phyloP scores from a whole-genome alignment of 2,329 filamentous ascomycete species.

The Ploettnerulaceae sp. region DNA sequence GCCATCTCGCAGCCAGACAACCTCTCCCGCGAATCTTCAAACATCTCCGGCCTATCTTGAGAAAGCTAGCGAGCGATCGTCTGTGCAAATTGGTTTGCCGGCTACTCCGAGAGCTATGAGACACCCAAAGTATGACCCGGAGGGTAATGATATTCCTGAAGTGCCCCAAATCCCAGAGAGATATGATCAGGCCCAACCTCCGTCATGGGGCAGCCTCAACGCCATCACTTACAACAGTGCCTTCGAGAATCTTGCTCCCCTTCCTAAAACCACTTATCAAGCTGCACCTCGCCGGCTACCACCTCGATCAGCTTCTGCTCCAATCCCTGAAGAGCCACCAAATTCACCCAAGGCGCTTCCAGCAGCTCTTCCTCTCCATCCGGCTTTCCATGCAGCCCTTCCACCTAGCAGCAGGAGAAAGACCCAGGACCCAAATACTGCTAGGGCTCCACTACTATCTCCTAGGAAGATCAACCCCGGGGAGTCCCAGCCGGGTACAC shows the following conservation, averaged over 20 bases:
- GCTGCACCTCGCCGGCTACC: constrained; percentile 44
- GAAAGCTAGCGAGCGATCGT: constrained; percentile 43
- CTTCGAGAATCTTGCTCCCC: constrained; percentile 29
- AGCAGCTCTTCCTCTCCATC: constrained; percentile 37
- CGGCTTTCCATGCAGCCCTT: constrained; percentile 38
- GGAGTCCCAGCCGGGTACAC: constrained; percentile 30
- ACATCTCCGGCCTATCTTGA: constrained; percentile 32
- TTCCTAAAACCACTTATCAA: constrained; percentile 34
- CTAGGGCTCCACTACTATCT: constrained; percentile 21
- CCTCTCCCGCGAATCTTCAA: constrained; percentile 37
- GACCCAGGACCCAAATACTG: constrained; percentile 22
- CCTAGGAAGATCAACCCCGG: constrained; percentile 32
- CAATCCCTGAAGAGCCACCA: constrained; percentile 44
- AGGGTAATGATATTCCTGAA: constrained; percentile 52
- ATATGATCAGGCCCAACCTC: constrained; percentile 33
- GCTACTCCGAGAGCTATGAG: constrained; percentile 90
- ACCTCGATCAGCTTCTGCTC: constrained; percentile 59
- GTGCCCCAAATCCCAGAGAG: constrained; percentile 48
- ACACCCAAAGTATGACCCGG: constrained; percentile 63
- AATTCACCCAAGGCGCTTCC: constrained; percentile 31
- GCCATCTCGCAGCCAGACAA: constrained; percentile 59
- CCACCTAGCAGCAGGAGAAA: constrained; percentile 34
- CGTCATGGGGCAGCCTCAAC: constrained; percentile 26
- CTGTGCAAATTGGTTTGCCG: constrained; percentile 68
- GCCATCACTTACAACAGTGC: constrained; percentile 25